Evolutionary conservation across 345 rosid genomes (phyloP), one percentile per base, ranked within the genome.

Genomic region (Gossypium turneri): DNA sequence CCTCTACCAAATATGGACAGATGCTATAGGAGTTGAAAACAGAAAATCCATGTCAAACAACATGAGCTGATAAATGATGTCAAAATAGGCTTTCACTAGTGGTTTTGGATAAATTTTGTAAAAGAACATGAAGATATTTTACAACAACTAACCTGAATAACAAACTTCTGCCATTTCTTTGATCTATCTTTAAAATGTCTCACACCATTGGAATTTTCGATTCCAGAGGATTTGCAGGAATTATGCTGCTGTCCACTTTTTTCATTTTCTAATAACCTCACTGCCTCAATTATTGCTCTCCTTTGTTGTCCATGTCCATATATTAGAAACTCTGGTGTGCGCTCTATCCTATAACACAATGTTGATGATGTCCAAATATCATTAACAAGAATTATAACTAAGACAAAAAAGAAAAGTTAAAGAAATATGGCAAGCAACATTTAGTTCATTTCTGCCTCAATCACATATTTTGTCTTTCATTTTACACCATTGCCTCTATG

Each of bases 221-320:
- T 79, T 76, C 17, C n/a, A 66, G 57, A 4, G 45, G 24, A 66
- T 70, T 87, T 85, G 77, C 82, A 77, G 68, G 79, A 80, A 62
- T 68, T 81, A 5, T 74, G 55, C 65, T 75, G 78, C 55, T 67
- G 78, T 67, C 64, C 77, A 72, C 76, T 76, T 41, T 86, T 91
- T 83, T 83, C 97, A 65, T 84, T 86, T 75, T 87, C 94, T 38
- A 82, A 78, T 77, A 94, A 70, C 73, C 98, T 87, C 79, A 87
- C 78, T 20, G 98, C 98, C 85, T 94, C 98, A 80, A 92, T 89
- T 67, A 92, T 84, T 82, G 97, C 97, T 86, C 93, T 86, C 83
- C 98, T 89, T 82, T 94, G 97, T 79, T 92, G 98, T 73, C 97
- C 93, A 75, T 88, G 94, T 43, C 97, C 97, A 82, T 86, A 94